Base-by-base conservation (phyloP, 768 basidiomycete genomes). In the Boletus sp. region DNA sequence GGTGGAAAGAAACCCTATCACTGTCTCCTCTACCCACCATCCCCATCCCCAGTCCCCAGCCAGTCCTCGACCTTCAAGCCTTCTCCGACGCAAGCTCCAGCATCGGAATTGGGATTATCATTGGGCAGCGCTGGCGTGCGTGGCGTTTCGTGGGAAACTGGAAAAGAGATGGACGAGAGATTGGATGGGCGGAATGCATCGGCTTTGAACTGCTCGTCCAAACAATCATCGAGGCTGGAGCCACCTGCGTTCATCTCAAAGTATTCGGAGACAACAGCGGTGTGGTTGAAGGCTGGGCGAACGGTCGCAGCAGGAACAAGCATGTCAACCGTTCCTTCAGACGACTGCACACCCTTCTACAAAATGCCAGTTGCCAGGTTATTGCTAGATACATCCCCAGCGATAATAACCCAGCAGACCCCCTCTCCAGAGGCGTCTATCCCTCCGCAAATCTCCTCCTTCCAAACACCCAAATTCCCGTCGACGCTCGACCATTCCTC, bases 71-170 rank as follows among this genome's bases (percentile, higher is more conserved):
- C 47, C 6, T 51, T 4, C 18, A 39, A 3, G 57, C 57, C 0
- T 67, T 50, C 32, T 64, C 62, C 7, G 65, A 66, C 51, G 62
- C 65, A 17, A 63, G 61, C 50, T 55, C 65, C 5, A 15, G 39
- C 15, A 2, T 55, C 9, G 51, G 65, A 3, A 52, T 67, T 9
- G 50, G 20, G 1, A 46, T 72, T 39, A 5, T 18, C 39, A 40
- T 40, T 9, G 8, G 39, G 4, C 8, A 2, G 17, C 4, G 9
- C 9, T 40, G 17, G 39, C n/a, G n/a, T 1, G 9, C 8, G 2
- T 40, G 39, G 39, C 3, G 9, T 1, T n/a, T 40, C 39, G 32
- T n/a, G 1, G n/a, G 39, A 7, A 40, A 33, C 32, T 33, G 32
- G 9, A 18, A 1, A 0, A 9, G 9, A 9, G n/a, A 4, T 1